Base-by-base conservation (phyloP, 345 rosid genomes). In the Populus alba region DNA sequence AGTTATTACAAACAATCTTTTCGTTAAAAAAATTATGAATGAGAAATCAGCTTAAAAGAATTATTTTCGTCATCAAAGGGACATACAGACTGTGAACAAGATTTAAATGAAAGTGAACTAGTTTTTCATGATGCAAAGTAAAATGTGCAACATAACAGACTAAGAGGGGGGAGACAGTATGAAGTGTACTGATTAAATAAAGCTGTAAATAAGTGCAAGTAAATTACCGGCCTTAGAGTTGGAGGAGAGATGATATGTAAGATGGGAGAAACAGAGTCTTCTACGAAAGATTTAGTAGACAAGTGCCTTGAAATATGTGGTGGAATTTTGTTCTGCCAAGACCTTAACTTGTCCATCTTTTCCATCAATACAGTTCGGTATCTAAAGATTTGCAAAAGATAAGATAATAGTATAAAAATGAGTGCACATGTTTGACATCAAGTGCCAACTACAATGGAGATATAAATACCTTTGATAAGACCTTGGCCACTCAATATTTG, bases 401-500 rank as follows among this genome's bases (percentile, higher is more conserved):
- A 66, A 51, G 79, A 79, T 55, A 73, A 31, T 71, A 53, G 80
- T n/a, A 43, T 66, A 82, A 72, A 82, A 73, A 57, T 29, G 59
- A 77, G 33, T 37, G 49, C 66, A 63, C 29, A 71, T 35, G 66
- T 53, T 74, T 25, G 55, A 72, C 68, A 68, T 38, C 66, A 38
- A 39, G 39, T 69, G 18, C 22, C 75, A 53, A 9, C 41, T 63
- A 31, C 82, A 51, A 43, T n/a, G 12, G 31, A 80, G 72, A 75
- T 79, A 74, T 72, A 76, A 76, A 53, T 78, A 96, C 99, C 98
- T 91, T 66, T 90, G 90, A 82, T 87, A 85, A 49, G 97, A 91
- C 85, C 92, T 92, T 74, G 99, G 99, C 97, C 99, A 96, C 83
- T 94, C 93, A 73, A 96, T 89, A 70, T 83, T 87, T 81, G 95